These are phyloP conservation scores for Trichoderma koningii DNA, from an alignment of 2,329 filamentous ascomycete species.

Conservation along the genomic window DNA sequence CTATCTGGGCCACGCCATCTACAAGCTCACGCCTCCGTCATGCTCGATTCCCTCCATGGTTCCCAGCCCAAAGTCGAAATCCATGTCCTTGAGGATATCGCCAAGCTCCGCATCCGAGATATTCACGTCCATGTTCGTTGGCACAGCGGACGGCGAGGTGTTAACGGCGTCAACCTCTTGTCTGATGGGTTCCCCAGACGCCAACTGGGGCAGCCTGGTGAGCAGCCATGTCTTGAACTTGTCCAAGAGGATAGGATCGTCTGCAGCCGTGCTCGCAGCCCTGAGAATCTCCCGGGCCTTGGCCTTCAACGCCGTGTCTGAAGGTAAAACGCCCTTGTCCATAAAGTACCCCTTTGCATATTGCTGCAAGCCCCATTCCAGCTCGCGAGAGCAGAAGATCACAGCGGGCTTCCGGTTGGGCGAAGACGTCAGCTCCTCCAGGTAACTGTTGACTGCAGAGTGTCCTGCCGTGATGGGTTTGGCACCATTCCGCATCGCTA, in stretches of 20 bases:
- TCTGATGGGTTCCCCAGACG: constrained; percentile 17
- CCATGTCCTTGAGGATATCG: constrained; percentile 48
- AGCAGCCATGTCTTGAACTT: constrained; percentile 56
- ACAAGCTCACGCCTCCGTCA: constrained; percentile 37
- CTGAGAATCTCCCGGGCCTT: constrained; percentile 53
- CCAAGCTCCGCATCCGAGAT: constrained; percentile 45
- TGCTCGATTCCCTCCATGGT: constrained; percentile 37
- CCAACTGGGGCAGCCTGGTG: constrained; percentile 34
- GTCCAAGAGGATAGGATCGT: constrained; percentile 53
- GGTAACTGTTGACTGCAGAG: constrained; percentile 51
- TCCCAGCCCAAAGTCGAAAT: constrained; percentile 43
- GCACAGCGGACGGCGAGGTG: constrained; percentile 29
- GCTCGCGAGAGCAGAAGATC: constrained; percentile 61
- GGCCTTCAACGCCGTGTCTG: constrained; percentile 50
- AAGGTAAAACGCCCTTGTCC: constrained; percentile 47
- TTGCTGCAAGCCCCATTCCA: constrained; percentile 56
- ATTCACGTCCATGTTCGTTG: constrained; percentile 40
- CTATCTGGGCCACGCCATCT: constrained; percentile 27
- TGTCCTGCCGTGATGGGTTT: constrained; percentile 49
- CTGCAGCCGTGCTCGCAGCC: constrained; percentile 52
- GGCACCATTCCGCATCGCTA: constrained; percentile 41
- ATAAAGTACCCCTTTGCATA: constrained; percentile 49
- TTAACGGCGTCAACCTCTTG: background rate
- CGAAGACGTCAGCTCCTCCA: constrained; percentile 48
- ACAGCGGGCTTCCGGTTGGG: constrained; percentile 48